Evolutionary conservation across 164 flowering plant genomes (phyloP), one percentile per base, ranked within the genome.

Genomic region (Platanus orientalis): DNA sequence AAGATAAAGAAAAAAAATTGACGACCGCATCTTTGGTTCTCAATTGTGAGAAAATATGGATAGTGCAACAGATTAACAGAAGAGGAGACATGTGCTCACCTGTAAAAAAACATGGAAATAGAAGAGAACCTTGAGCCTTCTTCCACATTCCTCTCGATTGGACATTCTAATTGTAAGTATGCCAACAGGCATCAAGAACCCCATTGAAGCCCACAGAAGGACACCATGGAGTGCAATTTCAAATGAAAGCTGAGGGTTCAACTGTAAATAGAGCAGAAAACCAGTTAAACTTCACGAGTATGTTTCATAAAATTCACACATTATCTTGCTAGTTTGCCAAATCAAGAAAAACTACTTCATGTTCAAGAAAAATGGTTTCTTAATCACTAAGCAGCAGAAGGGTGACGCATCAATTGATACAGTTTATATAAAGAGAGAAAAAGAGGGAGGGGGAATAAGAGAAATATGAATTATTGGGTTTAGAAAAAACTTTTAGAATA

Each of bases 121-220:
- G 80, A 81, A 88, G 71, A 82, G 65, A 45, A 80, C 36, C 68
- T 71, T 88, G 59, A 71, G 63, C 72, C 71, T 74, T 50, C 65
- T 76, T 23, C 72, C 75, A 62, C 78, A 52, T n/a, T 81, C 69
- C 54, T 71, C 73, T 69, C 67, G 72, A 21, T 63, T 78, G 44
- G 83, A 79, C 75, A 85, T 69, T 77, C 91, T 79, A 26, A 92
- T 83, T 1, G 62, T 58, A 20, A 92, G 81, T 65, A 90, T 76
- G 40, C 95, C 98, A 64, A 81, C 7, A 61, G 98, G 98, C 85
- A 81, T 82, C 28, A 90, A 72, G 66, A 89, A 75, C 14, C 98
- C 96, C 90, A 84, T 76, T 19, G 98, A 92, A 60, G 72, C 71
- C 93, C 93, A 87, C 3, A 80, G 77, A n/a, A 87, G 85, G 60